Base-by-base conservation (phyloP, 2,329 filamentous ascomycete species). In the Madurella mycetomatis region DNA sequence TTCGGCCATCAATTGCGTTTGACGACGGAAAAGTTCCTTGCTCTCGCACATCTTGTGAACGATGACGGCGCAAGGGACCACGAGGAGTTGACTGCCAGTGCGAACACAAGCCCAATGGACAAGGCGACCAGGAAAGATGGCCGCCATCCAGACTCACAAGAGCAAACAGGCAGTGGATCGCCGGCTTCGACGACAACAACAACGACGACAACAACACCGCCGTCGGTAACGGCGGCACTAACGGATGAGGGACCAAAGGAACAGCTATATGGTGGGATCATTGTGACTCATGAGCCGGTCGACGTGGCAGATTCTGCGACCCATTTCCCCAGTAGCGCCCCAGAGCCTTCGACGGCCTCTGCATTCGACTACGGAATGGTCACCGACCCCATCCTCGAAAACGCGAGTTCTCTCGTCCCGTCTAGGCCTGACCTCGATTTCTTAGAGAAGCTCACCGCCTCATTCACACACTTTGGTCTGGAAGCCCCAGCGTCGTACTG, bases 21-120 rank as follows among this genome's bases (percentile, higher is more conserved):
- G 4, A 77, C 82, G 12, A 83, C 78, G 0, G 76, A 84, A 62
- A 80, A 73, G 34, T 83, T 90, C 54, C 72, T 84, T 3, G 70
- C 72, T 1, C 72, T 86, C 15, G 73, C 77, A 1, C 80, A 79
- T 49, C 74, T 73, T 49, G 72, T 71, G 5, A 68, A 69, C 18
- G 73, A 74, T 8, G 72, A 74, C n/a, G 65, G 65, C 41, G 59
- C 62, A 1, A 65, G 67, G 49, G 58, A 64, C 13, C 9, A 15
- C 25, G 68, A 68, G n/a, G 56, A 63, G 48, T 46, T 54, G 46
- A 32, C 49, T 39, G 11, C 42, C 53, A 39, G 1, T 18, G 15
- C 55, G 55, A 49, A 53, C 47, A 55, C 41, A 41, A 52, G 52
- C 25, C 42, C 18, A 1, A 4, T 16, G 4, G 32, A n/a, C 3